phyloP scores from a whole-genome alignment of 2,329 filamentous ascomycete species.

The Venturia oleaginea region DNA sequence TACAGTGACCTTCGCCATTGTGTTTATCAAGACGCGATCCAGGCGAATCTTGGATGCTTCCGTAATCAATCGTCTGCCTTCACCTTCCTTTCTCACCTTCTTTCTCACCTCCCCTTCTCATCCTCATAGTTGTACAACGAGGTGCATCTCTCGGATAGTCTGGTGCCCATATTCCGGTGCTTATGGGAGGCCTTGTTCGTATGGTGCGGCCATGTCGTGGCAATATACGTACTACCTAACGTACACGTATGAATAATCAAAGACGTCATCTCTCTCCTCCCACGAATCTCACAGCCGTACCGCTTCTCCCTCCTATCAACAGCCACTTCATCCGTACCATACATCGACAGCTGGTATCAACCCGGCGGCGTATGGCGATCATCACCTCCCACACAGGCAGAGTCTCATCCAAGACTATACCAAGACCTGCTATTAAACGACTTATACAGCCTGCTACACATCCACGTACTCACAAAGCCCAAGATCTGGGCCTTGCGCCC shows the following conservation, averaged over 20 bases:
- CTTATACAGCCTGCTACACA: not conserved
- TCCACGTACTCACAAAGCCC: not conserved
- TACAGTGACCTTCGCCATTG: not conserved
- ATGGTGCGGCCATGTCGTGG: no score
- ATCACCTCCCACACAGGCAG: not conserved
- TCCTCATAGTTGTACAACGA: no score
- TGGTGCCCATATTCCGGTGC: no score
- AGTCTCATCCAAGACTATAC: not conserved
- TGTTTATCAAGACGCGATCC: not conserved
- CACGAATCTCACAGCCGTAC: not conserved
- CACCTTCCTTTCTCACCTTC: not conserved
- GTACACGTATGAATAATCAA: no score
- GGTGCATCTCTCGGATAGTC: no score
- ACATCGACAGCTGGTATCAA: not conserved
- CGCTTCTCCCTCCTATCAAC: no score
- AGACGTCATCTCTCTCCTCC: not conserved
- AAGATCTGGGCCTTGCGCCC: not conserved
- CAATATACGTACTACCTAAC: no score
- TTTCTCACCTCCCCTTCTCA: no score
- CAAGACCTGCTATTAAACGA: not conserved
- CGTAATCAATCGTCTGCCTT: not conserved
- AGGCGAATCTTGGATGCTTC: not conserved
- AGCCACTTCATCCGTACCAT: no score
- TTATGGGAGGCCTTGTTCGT: no score
- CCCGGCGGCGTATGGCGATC: not conserved